Percentiles rank a stretch among this genome's conserved stretches.
phyloP scores from a whole-genome alignment of 202 grass and related monocot species.

The Brachypodium distachyon region DNA sequence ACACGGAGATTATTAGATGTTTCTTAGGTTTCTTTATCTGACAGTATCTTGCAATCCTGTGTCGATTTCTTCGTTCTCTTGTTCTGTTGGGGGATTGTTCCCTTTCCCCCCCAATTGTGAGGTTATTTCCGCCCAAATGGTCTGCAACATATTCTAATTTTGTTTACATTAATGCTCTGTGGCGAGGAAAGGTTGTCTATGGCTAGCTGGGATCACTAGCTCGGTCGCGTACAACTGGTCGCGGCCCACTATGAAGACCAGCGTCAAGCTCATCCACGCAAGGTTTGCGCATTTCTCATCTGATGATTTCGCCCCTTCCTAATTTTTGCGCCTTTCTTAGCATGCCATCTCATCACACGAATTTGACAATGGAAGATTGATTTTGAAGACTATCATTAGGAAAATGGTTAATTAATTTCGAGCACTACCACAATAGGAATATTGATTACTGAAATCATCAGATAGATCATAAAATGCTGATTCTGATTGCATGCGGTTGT shows the following conservation, averaged over 20 bases:
- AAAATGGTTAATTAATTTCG: neutral
- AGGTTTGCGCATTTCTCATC: conserved; percentile 47
- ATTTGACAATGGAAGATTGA: neutral
- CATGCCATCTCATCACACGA: neutral
- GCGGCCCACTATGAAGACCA: conserved; percentile 81
- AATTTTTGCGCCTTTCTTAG: neutral
- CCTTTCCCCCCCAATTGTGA: neutral
- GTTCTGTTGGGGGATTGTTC: neutral
- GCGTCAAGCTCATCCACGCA: conserved; percentile 97
- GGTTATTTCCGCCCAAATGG: neutral
- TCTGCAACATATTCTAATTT: conserved; percentile 2
- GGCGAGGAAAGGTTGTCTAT: conserved; percentile 54
- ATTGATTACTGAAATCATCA: neutral
- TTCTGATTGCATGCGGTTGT: neutral
- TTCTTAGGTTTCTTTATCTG: neutral
- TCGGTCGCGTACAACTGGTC: conserved; percentile 99
- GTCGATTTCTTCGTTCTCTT: neutral
- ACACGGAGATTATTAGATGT: neutral
- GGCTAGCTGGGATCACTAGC: conserved; percentile 72
- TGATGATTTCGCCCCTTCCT: neutral
- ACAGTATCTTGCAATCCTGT: neutral
- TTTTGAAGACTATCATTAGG: neutral
- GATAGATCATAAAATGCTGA: neutral
- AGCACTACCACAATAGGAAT: neutral
- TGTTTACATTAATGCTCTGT: neutral